Conservation (phyloP, 768 basidiomycete species). For the Leccinum imitatum region DNA sequence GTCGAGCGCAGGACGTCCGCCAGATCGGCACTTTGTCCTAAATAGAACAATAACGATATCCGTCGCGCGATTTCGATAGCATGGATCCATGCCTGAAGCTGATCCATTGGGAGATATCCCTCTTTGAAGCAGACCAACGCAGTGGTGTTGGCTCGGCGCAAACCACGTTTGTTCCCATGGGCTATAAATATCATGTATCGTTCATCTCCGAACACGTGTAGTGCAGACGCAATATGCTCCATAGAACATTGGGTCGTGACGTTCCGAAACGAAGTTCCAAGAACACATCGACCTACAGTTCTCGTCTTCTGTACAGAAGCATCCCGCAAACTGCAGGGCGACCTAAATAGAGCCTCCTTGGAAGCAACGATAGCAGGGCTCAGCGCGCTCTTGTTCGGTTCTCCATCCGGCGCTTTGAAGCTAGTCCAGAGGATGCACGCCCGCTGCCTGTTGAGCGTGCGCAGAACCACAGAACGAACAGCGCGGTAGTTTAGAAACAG, state of each 20-base stretch:
- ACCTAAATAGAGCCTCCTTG: constrained; percentile 46
- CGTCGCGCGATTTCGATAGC: constrained; percentile 19
- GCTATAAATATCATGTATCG: constrained; percentile 55
- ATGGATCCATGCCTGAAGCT: constrained; percentile 55
- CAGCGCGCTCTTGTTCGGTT: constrained; percentile 11
- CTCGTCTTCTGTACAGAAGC: constrained; percentile 25
- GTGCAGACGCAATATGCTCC: constrained; percentile 26
- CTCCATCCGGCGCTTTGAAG: constrained; percentile 13
- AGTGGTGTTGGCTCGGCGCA: background rate
- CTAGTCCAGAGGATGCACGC: constrained; percentile 50
- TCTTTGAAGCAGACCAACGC: constrained; percentile 52
- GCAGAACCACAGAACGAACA: constrained; percentile 56
- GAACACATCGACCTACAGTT: constrained; percentile 44
- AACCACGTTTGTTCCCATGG: background rate
- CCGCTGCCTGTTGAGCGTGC: constrained; percentile 61
- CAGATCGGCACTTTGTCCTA: background rate
- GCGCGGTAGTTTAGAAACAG: constrained; percentile 59
- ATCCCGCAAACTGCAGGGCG: constrained; percentile 41
- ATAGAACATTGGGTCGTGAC: constrained; percentile 6
- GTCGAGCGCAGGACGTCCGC: constrained; percentile 14
- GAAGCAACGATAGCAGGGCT: constrained; percentile 41
- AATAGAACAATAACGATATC: background rate
- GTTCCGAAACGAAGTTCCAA: constrained; percentile 47
- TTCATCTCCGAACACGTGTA: constrained; percentile 44
- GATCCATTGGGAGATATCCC: constrained; percentile 45